Evolutionary conservation across 805 yeast genomes (phyloP), one percentile per base, ranked within the genome.

Genomic region (Pichia paraexigua): DNA sequence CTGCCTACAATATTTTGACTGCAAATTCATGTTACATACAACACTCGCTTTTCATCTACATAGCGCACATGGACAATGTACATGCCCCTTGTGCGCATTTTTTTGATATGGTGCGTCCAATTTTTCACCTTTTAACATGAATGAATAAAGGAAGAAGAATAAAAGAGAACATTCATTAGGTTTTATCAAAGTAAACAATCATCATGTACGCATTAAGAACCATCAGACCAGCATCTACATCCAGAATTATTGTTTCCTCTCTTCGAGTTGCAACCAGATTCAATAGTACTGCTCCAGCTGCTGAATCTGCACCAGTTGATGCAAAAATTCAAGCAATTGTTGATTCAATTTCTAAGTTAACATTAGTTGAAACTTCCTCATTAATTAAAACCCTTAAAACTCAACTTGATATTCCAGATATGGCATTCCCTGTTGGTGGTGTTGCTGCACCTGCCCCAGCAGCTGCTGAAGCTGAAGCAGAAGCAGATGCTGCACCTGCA

Each of bases 341-440:
- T 50, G 94, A 88, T 64, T 87, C 87, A 64, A 94, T 94, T 66
- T 82, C 97, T 49, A 79, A 86, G 60, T 78, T 94, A 67, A 90
- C 95, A n/a, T 78, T 94, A 52, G 76, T 91, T 65, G 99, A 94
- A 74, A 92, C 98, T 22, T 84, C 96, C n/a, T 69, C 84, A 28
- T 79, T 94, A 65, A 87, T 94, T 56, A 67, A 81, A 41, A 96
- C 88, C 64, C 76, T 88, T 67, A 84, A 84, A 72, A 73, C 83
- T 44, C 84, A 83, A 66, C 82, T 94, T 62, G 90, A 94, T 73
- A 94, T 94, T 59, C 88, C 97, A 58, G 99, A 94, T 67, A 89
- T 91, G 61, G 79, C 96, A 5, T 78, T 88, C 71, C 92, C 96
- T 56, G 78, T 80, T 37, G 82, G 78, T 39, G 81, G 81, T 42